Base-by-base conservation (phyloP, 2,329 filamentous ascomycete species). In the Didymella keratinophila region DNA sequence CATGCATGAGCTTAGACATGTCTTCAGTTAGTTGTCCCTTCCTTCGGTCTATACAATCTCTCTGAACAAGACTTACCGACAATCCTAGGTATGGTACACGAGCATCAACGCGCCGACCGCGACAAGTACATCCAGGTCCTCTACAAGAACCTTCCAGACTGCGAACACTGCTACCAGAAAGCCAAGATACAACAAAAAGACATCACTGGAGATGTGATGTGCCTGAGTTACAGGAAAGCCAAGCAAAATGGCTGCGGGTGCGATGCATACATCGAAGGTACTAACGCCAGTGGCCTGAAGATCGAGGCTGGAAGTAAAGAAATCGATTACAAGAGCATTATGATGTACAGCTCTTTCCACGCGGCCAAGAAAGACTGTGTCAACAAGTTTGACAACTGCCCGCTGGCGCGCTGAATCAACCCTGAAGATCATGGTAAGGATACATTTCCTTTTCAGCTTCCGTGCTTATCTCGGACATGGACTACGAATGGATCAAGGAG, bases 61-160 rank as follows among this genome's bases (percentile, higher is more conserved):
- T 28, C 2, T 28, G 27, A 28, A 28, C 8, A 28, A 8, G 27
- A 10, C 27, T 28, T 28, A 28, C 5, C 9, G 27, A 28, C 27
- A 28, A 28, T 28, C 27, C 0, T 1, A 57, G 55, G 49, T 16
- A 59, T 64, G 59, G 43, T 45, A 11, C 50, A 62, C 16, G 49
- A 60, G 30, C 52, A 62, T 30, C 50, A 55, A 20, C 49, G 52
- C 14, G 4, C 28, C 16, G 43, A 60, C 28, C 21, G 52, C 50
- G 56, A 64, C 47, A 52, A 42, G 16, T 55, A 57, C n/a, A 30
- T 57, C 11, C 21, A 55, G 6, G 32, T 57, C 46, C n/a, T 39
- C 3, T 47, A 56, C 28, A 30, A 32, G 7, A 25, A 27, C 9
- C 30, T 55, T 0, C 20, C 23, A 11, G 37, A 61, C n/a, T 34